Evolutionary conservation across 1,284 basidiomycete genomes (phyloP).

Genomic region (Boletus calvinii): DNA sequence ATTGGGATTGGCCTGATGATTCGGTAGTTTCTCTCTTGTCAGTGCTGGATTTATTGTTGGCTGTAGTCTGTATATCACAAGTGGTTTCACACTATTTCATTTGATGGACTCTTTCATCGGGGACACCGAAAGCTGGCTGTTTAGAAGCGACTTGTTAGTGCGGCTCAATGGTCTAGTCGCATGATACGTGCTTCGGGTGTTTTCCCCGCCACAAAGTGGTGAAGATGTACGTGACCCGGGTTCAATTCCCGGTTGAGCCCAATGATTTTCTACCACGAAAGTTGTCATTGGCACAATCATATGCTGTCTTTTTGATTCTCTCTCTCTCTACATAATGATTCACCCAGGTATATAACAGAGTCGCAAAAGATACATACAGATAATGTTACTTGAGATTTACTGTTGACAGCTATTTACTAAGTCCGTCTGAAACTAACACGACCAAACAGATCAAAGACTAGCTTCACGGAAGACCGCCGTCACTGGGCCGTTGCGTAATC

Average conservation of each 20-base stretch:
- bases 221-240: constrained; percentile 43
- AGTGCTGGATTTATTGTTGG: background rate
- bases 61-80: background rate
- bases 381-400: background rate
- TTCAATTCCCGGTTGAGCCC: constrained; percentile 49
- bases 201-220: constrained; percentile 12
- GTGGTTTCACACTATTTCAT: background rate
- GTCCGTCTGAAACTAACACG: constrained; percentile 15
- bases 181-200: constrained; percentile 42
- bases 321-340: background rate
- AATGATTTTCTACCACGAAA: background rate
- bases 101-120: background rate
- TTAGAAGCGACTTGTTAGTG: background rate
- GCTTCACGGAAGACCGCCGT: background rate
- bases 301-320: background rate
- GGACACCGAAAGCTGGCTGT: background rate
- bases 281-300: background rate
- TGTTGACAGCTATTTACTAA: constrained; percentile 18
- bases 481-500: constrained; percentile 14
- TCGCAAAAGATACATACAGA: background rate
- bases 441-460: constrained; percentile 7
- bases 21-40: constrained; percentile 22
- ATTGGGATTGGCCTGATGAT: constrained; percentile 33
- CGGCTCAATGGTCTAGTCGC: constrained; percentile 46
- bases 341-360: no score